Evolutionary conservation across 2,329 filamentous ascomycete genomes (phyloP), one percentile per base, ranked within the genome.

Genomic region (Exophiala mesophila): DNA sequence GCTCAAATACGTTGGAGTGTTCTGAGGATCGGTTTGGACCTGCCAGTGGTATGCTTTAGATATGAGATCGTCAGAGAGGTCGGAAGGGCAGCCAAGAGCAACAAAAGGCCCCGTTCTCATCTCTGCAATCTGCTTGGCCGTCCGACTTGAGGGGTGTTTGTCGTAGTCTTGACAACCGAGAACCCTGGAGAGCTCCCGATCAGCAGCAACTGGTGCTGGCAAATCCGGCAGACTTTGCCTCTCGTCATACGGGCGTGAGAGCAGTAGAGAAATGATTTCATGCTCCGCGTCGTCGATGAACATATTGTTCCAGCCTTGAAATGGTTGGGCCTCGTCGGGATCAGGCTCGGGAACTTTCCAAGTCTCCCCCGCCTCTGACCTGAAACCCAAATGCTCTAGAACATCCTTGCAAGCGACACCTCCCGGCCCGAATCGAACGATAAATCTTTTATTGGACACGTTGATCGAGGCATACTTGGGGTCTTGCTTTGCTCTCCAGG

Each of bases 21-120:
- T 74, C 15, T 55, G 50, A 15, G 72, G 69, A 57, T 85, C 78
- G 37, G 70, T 72, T 6, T 64, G 58, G 17, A 71, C 64, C 62
- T 86, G 82, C 23, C 75, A 69, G 17, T 77, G 68, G 56, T 78
- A 85, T 3, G 79, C 77, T 59, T 79, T 83, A 19, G 71, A 63
- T 13, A 87, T 63, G n/a, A 81, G 62, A 1, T 65, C 56, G 55
- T 84, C 78, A 4, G 76, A 71, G 59, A 85, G 83, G 55, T 83
- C 75, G 28, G 74, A 71, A 6, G 79, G 59, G 10, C 72, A 72
- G 16, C 83, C 83, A 16, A 87, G 65, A 49, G 78, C 76, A 36
- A 78, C 76, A 57, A 82, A 83, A 52, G 73, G 68, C 30, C 70
- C 20, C 45, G 47, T 41, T 31, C 52, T 44, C 40, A 48, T 47